Evolutionary conservation across 2,329 filamentous ascomycete genomes (phyloP), one percentile per base, ranked within the genome.

Genomic region (Mycosphaerella sp.): DNA sequence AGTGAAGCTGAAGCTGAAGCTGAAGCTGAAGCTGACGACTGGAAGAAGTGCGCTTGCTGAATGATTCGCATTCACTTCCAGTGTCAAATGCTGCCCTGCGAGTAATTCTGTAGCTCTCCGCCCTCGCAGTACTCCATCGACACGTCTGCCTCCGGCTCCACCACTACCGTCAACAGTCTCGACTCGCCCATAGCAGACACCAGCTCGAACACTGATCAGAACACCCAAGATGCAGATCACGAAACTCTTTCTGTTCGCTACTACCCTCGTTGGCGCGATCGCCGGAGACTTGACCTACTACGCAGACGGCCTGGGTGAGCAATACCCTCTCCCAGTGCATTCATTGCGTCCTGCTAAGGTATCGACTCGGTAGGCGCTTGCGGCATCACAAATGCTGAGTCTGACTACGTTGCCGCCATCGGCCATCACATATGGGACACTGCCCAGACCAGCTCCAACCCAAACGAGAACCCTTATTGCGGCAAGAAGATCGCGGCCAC

Each of bases 391-490:
- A 10, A n/a, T 21, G 13, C 4, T 35, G 51, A 50, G n/a, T 32
- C 18, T 7, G 51, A 53, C 37, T 50, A 50, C 35, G 47, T 42
- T 36, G 48, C 40, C 7, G 51, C 51, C 36, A 50, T 53, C 37
- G 46, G 41, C n/a, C 51, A 53, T 60, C 63, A 75, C n/a, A 64
- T 86, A 4, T 91, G 80, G 63, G 85, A 89, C 65, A 75, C 79
- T 0, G 70, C 66, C 3, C 58, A 52, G 16, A 61, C 45, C 21
- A 64, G 64, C 10, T 62, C 60, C n/a, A 67, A 75, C 54, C 72
- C 76, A 0, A 88, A 87, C 64, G 64, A 71, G 10, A 87, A 87
- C 59, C 79, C 81, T 1, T 68, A 87, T 1, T 91, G 87, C 62
- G 83, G 82, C 2, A 72, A 73, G 61, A 80, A 75, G 65, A 78